Conservation (phyloP, 2,329 filamentous ascomycete genomes). For the Chaetomium strumarium region DNA sequence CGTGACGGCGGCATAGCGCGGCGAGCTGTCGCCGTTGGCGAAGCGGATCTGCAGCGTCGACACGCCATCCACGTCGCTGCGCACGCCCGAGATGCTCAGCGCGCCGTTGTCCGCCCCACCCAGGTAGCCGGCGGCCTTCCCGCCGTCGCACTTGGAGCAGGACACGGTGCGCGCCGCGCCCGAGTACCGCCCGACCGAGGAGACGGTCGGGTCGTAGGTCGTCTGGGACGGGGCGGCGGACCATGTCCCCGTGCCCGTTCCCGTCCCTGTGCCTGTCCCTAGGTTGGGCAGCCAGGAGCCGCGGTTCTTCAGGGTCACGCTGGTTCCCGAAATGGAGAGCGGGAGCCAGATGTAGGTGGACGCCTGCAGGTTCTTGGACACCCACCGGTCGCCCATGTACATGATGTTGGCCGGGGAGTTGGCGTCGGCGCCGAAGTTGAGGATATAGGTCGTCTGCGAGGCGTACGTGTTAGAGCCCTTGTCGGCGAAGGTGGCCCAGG, state of each 20-base stretch:
- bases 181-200: constrained; percentile 41
- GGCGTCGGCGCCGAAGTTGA: constrained; percentile 33
- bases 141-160: constrained; percentile 48
- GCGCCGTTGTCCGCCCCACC: constrained; percentile 44
- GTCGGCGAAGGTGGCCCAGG: constrained; percentile 54
- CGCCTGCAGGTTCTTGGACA: constrained; percentile 50
- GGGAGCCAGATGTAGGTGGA: constrained; percentile 63
- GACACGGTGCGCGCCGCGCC: constrained; percentile 40
- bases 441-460: constrained; percentile 56
- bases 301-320: constrained; percentile 44
- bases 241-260: background rate
- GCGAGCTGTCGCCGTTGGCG: constrained; percentile 47
- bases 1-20: constrained; percentile 47
- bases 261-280: constrained; percentile 15
- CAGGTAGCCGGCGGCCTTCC: constrained; percentile 46
- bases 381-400: constrained; percentile 65
- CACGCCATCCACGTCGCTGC: constrained; percentile 37
- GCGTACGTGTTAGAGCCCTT: constrained; percentile 50
- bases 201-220: constrained; percentile 37
- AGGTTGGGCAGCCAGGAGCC: constrained; percentile 48
- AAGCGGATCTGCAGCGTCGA: constrained; percentile 52
- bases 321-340: constrained; percentile 46
- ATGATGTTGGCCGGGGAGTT: constrained; percentile 35
- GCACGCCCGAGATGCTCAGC: constrained; percentile 43
- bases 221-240: constrained; percentile 35